Percentiles rank a stretch among this genome's conserved stretches.
These are phyloP conservation scores for Beauveria sp. DNA, from an alignment of 2,329 filamentous ascomycete genomes.

Conservation along the genomic window DNA sequence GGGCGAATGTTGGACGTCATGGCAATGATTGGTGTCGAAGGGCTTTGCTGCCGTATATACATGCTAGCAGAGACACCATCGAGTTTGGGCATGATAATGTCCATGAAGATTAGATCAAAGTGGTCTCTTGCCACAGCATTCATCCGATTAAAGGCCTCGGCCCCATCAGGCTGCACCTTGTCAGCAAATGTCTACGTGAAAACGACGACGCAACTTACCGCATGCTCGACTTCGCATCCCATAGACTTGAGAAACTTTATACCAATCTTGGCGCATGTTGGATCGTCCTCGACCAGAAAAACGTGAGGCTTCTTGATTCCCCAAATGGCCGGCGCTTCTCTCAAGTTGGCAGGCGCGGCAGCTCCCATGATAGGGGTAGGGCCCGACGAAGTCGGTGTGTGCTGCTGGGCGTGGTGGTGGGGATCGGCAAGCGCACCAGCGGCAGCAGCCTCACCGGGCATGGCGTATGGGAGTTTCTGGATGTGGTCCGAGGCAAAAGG, in stretches of 20 bases:
- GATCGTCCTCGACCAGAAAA: constrained; percentile 79
- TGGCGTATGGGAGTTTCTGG: constrained; percentile 83
- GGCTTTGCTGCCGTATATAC: constrained; percentile 80
- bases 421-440: constrained; percentile 30
- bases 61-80: constrained; percentile 93
- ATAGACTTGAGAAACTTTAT: constrained; percentile 59
- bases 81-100: constrained; percentile 94
- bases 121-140: constrained; percentile 37
- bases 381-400: constrained; percentile 9
- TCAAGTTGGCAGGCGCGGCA: constrained; percentile 20
- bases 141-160: constrained; percentile 86
- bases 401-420: constrained; percentile 26
- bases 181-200: background rate
- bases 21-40: constrained; percentile 80
- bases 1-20: constrained; percentile 98
- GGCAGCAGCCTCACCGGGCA: constrained; percentile 47
- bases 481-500: constrained; percentile 93
- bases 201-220: constrained; percentile 38
- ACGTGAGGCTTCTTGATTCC: constrained; percentile 65
- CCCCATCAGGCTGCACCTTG: constrained; percentile 52
- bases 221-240: constrained; percentile 59
- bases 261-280: constrained; percentile 59
- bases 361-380: constrained; percentile 10
- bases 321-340: constrained; percentile 42
- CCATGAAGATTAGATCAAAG: constrained; percentile 72